Conservation (phyloP, 768 basidiomycete species). For the Leccinellum luteum region DNA sequence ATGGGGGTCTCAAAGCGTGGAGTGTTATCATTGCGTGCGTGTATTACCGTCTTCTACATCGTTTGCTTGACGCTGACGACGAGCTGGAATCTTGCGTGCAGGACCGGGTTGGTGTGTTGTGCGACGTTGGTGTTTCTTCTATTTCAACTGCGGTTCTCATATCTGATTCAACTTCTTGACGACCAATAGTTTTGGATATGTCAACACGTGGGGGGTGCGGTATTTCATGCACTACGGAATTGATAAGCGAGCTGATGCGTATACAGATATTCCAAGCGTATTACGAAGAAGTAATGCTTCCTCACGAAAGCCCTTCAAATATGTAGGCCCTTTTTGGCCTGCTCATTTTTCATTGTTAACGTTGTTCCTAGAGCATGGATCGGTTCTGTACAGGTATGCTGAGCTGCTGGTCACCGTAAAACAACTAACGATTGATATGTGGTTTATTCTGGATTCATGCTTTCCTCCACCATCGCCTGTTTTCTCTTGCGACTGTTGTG, state of each 20-base stretch:
- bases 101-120: conserved; percentile 30
- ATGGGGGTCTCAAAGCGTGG: conserved; percentile 34
- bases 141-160: not conserved
- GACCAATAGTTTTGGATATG: conserved; percentile 56
- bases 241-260: not conserved
- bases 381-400: conserved; percentile 64
- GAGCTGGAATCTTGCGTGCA: not conserved
- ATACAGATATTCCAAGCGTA: conserved; percentile 69
- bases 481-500: not conserved
- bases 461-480: not conserved
- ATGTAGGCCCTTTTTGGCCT: conserved; percentile 44
- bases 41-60: too few species aligned
- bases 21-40: conserved; percentile 30
- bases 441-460: not conserved
- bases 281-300: conserved; percentile 56
- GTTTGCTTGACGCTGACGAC: not conserved
- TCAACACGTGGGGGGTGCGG: conserved; percentile 71
- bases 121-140: conserved; percentile 36
- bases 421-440: not conserved
- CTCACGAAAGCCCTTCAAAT: conserved; percentile 50
- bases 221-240: conserved; percentile 3
- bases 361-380: conserved; percentile 63
- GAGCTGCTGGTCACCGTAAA: not conserved
- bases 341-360: not conserved
- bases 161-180: not conserved